Base-by-base conservation (phyloP, 331 rosid genomes). In the Telfairia occidentalis region DNA sequence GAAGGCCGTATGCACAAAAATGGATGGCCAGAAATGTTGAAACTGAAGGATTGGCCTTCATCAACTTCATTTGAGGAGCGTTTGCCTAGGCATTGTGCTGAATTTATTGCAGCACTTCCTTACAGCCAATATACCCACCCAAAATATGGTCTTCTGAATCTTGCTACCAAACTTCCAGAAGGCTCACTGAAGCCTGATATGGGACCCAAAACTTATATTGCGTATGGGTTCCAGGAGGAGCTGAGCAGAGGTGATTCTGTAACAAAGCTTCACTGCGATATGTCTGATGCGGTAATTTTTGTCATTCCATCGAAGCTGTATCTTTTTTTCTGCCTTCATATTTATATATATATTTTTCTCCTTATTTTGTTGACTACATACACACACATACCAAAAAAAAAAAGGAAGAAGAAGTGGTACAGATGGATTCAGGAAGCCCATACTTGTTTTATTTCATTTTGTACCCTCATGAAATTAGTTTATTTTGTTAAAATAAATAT, bases 161-260 rank as follows among this genome's bases (percentile, higher is more conserved):
- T 90, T 60, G 92, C 92, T 29, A 77, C 82, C n/a, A 87, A 81
- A 61, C 92, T 90, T 83, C 96, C 96, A 57, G 79, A 43, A 10
- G 37, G 59, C 9, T 84, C 79, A 0, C 84, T 87, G 74, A 90
- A 86, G 79, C 96, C 96, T 73, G 92, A 90, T 80, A 77, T 90
- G 84, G 96, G 96, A 67, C 96, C 96, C 70, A 90, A 90, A 80
- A 90, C 96, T 23, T 87, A 90, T 77, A 90, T 90, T 81, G 96
- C 92, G 19, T 86, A 87, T 80, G 96, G 96, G 57, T 87, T 85
- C 75, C 60, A 82, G 35, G 86, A 87, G 63, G 92, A 90, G 87
- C 96, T 90, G 67, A 85, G 88, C n/a, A 76, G 88, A 82, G 96
- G 96, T 71, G 92, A 90, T 81, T 90, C 96, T 28, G 89, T 88